Evolutionary conservation across 208 protist genomes (phyloP), one percentile per base, ranked within the genome.

Genomic region (Willaertia magna): DNA sequence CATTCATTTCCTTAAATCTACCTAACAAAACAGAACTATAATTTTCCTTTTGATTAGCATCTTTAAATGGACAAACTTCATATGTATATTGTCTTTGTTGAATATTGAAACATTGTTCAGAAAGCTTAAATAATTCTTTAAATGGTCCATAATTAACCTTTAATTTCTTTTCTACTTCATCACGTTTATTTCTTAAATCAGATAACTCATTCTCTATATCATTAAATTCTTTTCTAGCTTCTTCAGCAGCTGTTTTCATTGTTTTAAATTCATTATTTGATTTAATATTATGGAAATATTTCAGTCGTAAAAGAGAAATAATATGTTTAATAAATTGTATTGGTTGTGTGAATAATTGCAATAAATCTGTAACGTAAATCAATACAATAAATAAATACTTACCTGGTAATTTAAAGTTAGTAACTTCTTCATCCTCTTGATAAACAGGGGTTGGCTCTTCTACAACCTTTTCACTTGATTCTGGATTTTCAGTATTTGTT

Each of bases 21-120:
- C 67, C 67, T 22, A 76, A 43, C 42, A 34, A 20, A 6, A 39
- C 44, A 2, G 26, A 42, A 0, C 34, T 20, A 20, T 44, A 16
- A 18, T 76, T 40, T 43, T 42, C n/a, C 34, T 90, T 88, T 79
- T 92, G 91, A 6, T 43, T 26, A 7, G 88, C 84, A 16, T 86
- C 88, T 11, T 91, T 81, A 61, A 85, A 92, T 40, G 88, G 87
- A 87, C 91, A 92, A 18, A 92, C 3, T n/a, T 90, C 85, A 67
- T 92, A 92, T 1, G 81, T 88, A 49, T 90, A 92, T 40, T 88
- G 86, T 74, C 55, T 84, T 3, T 74, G 86, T 9, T 30, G 26
- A 0, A 59, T 52, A n/a, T 88, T 74, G 47, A 89, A 88, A 55
- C 89, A 91, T 52, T 84, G 46, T 12, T 84, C 61, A 49, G 67